Base-by-base conservation (phyloP, 192 early-diverging fungal genomes). In the Mortierella hygrophila region DNA sequence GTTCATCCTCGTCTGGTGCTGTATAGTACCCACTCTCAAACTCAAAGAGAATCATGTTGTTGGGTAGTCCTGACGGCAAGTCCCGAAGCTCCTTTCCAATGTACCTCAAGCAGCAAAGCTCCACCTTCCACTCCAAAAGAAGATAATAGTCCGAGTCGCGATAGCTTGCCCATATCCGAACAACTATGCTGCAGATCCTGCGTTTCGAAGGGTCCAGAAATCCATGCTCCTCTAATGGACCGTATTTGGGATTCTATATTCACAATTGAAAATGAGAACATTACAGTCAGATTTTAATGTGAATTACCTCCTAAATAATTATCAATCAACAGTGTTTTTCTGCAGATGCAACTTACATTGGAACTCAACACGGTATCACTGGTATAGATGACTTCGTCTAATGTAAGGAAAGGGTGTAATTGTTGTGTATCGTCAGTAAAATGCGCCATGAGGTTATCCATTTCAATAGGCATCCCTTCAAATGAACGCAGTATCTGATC, bases 11-110 rank as follows among this genome's bases (percentile, higher is more conserved):
- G 46, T 92, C 91, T 1, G 91, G 85, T 21, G 90, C 88, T 18
- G 89, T 89, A 70, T 92, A 92, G 70, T 86, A 90, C 0, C 91
- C 91, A 80, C 89, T 82, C 3, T 88, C 76, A 10, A 92, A 80
- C 55, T 85, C 87, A 80, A 90, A 89, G 21, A 90, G 57, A 16
- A 92, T 82, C 1, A 88, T 89, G 70, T 92, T 92, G 71, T 88
- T 74, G 54, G 91, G 91, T 65, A 88, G 74, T 20, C 77, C 70
- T 13, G 77, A 71, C 18, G 82, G 81, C 6, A 82, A 44, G 75
- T 70, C 77, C 68, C 80, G 82, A 83, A 89, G 90, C 10, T 88
- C 81, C 55, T 89, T 90, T 21, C 88, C 88, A 29, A 92, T 75
- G 70, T 76, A 90, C 16, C 75, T 71, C 16, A 92, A 74, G 37